A percentile compares a stretch with the other conserved stretches of the same genome.
Conservation (phyloP, 1,139 yeast genomes). For the Pichia sp. region DNA sequence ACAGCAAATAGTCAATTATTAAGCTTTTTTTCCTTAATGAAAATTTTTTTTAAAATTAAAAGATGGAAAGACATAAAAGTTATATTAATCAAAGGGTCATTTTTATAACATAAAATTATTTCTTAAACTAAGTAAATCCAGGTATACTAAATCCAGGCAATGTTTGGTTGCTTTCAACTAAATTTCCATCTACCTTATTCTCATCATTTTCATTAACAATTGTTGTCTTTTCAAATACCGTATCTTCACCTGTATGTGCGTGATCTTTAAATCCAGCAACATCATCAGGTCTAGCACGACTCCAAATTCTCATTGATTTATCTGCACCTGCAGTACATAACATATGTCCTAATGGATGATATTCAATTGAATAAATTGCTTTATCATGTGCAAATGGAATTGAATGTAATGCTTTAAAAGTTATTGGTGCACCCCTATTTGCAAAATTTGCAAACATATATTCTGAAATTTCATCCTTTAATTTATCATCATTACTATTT, state of each 20-base stretch:
- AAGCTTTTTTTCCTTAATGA: no score
- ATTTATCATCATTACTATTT: not conserved
- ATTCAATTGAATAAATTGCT: slow-evolving; percentile 83
- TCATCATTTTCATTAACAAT: not conserved
- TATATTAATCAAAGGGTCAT: no score
- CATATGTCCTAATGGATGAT: slow-evolving; percentile 91
- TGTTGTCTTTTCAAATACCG: not conserved
- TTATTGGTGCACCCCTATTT: slow-evolving; percentile 12
- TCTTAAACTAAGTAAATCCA: slow-evolving; percentile 17
- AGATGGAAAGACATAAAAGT: no score
- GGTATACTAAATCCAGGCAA: slow-evolving; percentile 23
- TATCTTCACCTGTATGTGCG: slow-evolving; percentile 40
- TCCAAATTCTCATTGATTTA: slow-evolving; percentile 92
- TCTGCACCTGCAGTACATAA: slow-evolving; percentile 92
- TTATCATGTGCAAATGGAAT: slow-evolving; percentile 93
- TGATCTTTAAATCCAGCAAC: slow-evolving; percentile 78
- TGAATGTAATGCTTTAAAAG: slow-evolving; percentile 48
- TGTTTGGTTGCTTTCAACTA: not conserved
- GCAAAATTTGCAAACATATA: slow-evolving; percentile 3
- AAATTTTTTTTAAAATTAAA: no score
- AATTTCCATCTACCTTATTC: not conserved
- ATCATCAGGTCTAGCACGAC: slow-evolving; percentile 87
- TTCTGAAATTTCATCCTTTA: slow-evolving; percentile 1
- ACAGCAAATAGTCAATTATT: no score
- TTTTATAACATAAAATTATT: no score